A percentile compares a stretch with the other conserved stretches of the same genome.
phyloP scores from a whole-genome alignment of 805 yeast genomes.

The Candida alai region DNA sequence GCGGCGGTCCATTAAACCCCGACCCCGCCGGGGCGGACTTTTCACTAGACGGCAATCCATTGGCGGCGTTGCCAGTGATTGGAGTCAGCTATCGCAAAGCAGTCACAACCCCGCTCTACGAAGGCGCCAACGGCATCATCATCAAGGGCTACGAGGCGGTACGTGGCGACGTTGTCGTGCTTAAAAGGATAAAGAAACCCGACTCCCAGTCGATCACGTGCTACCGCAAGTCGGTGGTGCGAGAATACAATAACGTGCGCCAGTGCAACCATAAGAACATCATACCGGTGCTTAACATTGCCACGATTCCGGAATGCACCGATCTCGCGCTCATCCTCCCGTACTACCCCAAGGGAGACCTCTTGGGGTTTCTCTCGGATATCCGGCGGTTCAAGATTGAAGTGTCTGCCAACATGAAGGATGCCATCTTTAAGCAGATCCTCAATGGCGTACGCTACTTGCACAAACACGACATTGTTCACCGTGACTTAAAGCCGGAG shows the following conservation, averaged over 20 bases:
- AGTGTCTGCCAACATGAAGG: constrained; percentile 34
- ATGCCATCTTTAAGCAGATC: constrained; percentile 44
- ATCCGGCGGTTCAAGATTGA: constrained; percentile 33
- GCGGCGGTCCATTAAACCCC: too few relatives aligned
- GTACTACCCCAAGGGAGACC: constrained; percentile 45
- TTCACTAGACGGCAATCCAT: too few relatives aligned
- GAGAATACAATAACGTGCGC: constrained; percentile 28
- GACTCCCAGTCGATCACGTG: constrained; percentile 9
- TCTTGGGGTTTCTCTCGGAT: constrained; percentile 39
- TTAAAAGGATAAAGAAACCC: constrained; percentile 28
- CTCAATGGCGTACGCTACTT: constrained; percentile 42
- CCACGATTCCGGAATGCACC: constrained; percentile 10
- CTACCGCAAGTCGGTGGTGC: constrained; percentile 21
- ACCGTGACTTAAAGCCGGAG: constrained; percentile 54
- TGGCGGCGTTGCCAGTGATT: constrained; percentile 10
- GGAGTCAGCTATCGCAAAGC: constrained; percentile 22
- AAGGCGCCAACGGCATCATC: constrained; percentile 41
- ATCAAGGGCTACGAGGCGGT: constrained; percentile 26
- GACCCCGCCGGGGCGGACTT: too few relatives aligned
- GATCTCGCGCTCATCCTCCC: constrained; percentile 38
- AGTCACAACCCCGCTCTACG: constrained; percentile 31
- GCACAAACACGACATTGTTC: constrained; percentile 42
- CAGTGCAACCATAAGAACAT: constrained; percentile 27
- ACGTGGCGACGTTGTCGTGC: constrained; percentile 19
- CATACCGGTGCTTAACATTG: constrained; percentile 25